These are phyloP conservation scores for Fraxinus angustifolia DNA, from an alignment of 305 asterid genomes.

Conservation along the genomic window DNA sequence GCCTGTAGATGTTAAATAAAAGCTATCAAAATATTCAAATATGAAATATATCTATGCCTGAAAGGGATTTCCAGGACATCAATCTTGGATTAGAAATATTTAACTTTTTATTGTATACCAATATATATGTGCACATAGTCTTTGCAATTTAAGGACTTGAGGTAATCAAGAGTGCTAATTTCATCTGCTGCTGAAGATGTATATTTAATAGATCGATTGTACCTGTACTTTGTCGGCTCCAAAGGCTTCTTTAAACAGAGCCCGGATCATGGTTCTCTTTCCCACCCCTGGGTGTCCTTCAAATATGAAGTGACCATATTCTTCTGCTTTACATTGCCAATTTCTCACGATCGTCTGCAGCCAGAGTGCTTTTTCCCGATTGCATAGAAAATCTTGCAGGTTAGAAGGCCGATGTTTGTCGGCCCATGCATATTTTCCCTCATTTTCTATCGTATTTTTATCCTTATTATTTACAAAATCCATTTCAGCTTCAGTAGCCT, in stretches of 20 bases:
- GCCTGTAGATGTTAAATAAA: slow-evolving; percentile 44
- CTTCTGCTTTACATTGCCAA: slow-evolving; percentile 33
- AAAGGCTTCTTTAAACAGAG: slow-evolving; percentile 60
- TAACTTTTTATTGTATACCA: neutral
- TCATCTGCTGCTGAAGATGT: slow-evolving; percentile 4
- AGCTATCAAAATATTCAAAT: slow-evolving; percentile 11
- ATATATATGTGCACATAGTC: neutral
- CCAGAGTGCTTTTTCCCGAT: slow-evolving; percentile 48
- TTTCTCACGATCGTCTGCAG: slow-evolving; percentile 39
- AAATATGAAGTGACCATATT: slow-evolving; percentile 60
- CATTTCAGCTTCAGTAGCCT: slow-evolving; percentile 18
- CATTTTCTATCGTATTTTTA: slow-evolving; percentile 16
- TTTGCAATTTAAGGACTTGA: neutral
- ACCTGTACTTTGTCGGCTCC: slow-evolving; percentile 69
- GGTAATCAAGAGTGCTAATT: slow-evolving; percentile 11
- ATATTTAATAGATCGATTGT: neutral
- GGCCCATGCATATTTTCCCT: slow-evolving; percentile 51
- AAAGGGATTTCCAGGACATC: neutral
- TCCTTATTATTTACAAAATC: slow-evolving; percentile 22
- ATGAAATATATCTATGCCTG: neutral
- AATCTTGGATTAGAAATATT: slow-evolving; percentile 1
- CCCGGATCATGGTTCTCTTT: slow-evolving; percentile 85
- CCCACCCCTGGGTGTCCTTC: slow-evolving; percentile 86
- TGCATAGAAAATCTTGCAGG: slow-evolving; percentile 67
- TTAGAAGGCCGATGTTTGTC: slow-evolving; percentile 55